Evolutionary conservation across 306 rosid species (phyloP), one percentile per base, ranked within the genome.

Genomic region (Prunus mira): DNA sequence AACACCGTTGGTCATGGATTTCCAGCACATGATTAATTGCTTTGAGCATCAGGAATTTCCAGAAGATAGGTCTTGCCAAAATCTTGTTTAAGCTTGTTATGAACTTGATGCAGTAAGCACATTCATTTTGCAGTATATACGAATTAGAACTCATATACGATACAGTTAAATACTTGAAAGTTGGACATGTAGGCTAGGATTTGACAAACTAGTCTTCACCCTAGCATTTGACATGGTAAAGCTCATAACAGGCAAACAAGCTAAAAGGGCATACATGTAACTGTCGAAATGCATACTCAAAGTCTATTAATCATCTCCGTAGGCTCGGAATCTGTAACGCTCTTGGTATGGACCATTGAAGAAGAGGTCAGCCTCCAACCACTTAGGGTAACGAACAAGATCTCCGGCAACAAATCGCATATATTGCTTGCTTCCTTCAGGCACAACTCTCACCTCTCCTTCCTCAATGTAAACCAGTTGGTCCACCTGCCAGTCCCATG

Each of bases 401-500:
- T 94, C 98, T 32, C 98, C 97, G 0, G 97, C 98, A 24, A 85
- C 78, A 69, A 94, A 94, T 38, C 66, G 85, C 97, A 92, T 94
- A 83, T 78, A 94, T 6, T 74, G 86, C 87, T 87, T 64, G 86
- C 98, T 90, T 18, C 95, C 96, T 82, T 94, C 91, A 15, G 95
- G 93, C 46, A 92, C 95, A 25, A 94, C 96, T 75, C 93, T 85
- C 65, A 94, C 98, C 77, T 92, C 97, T 60, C 98, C 96, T 86
- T 92, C 96, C 87, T 94, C 97, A 47, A 91, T 84, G 88, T 92
- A 91, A 55, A 94, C 93, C 76, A 94, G 67, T 78, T 90, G 98
- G 76, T 92, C 97, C 70, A 82, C 95, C 79, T 92, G 98, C 98
- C 96, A 94, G 64, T 94, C 98, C 97, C 98, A 90, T 0, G 98